A percentile compares a stretch with the other conserved stretches of the same genome.
Evolutionary conservation across 2,329 filamentous ascomycete genomes (phyloP).

Genomic region (Pyrenochaeta sp.): DNA sequence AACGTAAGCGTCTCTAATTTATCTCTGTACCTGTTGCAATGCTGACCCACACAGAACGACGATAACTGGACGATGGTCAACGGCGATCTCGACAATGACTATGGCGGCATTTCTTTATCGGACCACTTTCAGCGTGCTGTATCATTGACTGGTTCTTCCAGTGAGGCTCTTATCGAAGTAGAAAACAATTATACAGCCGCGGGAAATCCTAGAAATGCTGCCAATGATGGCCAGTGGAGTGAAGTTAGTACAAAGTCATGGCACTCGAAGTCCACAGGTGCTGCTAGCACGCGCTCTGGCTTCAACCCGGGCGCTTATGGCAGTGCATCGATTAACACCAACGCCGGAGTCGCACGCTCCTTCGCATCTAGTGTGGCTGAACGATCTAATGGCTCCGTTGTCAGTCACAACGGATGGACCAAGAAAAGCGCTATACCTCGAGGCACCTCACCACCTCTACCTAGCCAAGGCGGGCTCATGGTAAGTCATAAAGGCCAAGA

Average conservation of each 20-base stretch:
- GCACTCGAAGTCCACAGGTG: conserved; percentile 26
- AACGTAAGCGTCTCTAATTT: conserved; percentile 21
- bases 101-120: conserved; percentile 21
- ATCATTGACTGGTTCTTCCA: conserved; percentile 16
- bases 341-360: conserved; percentile 20
- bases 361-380: conserved; percentile 38
- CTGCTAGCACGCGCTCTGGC: conserved; percentile 14
- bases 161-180: conserved; percentile 19
- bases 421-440: conserved; percentile 33
- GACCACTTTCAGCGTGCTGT: conserved; percentile 22
- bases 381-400: conserved; percentile 21
- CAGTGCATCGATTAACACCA: conserved; percentile 18
- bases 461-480: background rate
- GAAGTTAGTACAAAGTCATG: conserved; percentile 31
- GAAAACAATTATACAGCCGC: conserved; percentile 21
- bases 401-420: conserved; percentile 30
- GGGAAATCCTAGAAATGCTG: background rate
- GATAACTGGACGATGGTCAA: conserved; percentile 13
- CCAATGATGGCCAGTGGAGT: conserved; percentile 16
- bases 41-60: conserved; percentile 24
- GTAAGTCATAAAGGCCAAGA: conserved; percentile 24
- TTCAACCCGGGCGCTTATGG: conserved; percentile 33
- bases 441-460: background rate
- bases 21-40: too few relatives aligned
- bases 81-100: conserved; percentile 14